phyloP scores from a whole-genome alignment of 192 early-diverging fungal species.

The Coemansia sp. region DNA sequence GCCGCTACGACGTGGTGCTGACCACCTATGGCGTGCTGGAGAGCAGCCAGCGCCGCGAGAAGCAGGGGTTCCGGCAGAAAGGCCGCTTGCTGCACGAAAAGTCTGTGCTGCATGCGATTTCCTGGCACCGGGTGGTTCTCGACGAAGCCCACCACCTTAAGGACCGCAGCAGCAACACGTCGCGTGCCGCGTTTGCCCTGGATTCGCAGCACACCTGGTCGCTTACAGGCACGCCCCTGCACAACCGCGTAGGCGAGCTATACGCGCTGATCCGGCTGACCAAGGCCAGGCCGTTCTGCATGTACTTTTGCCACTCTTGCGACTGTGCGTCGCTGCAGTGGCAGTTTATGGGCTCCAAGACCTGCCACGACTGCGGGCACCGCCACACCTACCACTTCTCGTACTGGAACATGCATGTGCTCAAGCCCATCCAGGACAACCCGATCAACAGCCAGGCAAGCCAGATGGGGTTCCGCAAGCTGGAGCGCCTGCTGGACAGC shows the following conservation, averaged over 20 bases:
- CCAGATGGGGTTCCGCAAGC: conserved; percentile 69
- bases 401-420: conserved; percentile 90
- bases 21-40: conserved; percentile 81
- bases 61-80: conserved; percentile 64
- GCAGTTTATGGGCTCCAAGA: conserved; percentile 54
- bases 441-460: conserved; percentile 18
- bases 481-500: conserved; percentile 69
- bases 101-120: conserved; percentile 68
- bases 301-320: conserved; percentile 84
- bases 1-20: conserved; percentile 72
- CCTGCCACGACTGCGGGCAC: conserved; percentile 61
- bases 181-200: conserved; percentile 78
- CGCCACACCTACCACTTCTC: conserved; percentile 65
- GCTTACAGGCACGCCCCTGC: conserved; percentile 88
- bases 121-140: conserved; percentile 82
- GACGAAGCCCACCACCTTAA: conserved; percentile 92
- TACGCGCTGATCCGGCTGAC: conserved; percentile 89
- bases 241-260: conserved; percentile 91
- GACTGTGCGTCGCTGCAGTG: conserved; percentile 65
- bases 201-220: conserved; percentile 69
- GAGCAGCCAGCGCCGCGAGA: conserved; percentile 65
- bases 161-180: conserved; percentile 79
- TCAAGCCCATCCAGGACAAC: conserved; percentile 84
- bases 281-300: conserved; percentile 75
- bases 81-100: conserved; percentile 60